Base-by-base conservation (phyloP, 495 filamentous ascomycete genomes). In the Delitschia confertaspora region DNA sequence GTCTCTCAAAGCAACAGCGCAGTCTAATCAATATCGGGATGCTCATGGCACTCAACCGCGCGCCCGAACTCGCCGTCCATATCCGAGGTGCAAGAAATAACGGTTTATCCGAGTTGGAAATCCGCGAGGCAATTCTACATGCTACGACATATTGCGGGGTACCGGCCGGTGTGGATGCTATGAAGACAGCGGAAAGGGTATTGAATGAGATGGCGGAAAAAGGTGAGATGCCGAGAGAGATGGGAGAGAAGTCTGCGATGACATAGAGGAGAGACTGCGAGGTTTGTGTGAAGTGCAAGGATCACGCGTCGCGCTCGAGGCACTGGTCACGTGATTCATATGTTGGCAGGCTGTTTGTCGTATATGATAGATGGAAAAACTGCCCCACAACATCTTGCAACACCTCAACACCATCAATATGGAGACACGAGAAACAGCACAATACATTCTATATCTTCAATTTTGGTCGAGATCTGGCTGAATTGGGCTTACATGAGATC, bases 91-190 rank as follows among this genome's bases (percentile, higher is more conserved):
- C 74, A 0, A 53, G 72, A 23, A 69, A 68, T 40, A 78, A 78
- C 42, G 74, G 74, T 5, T 54, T 72, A n/a, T 65, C 62, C 3
- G 70, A 72, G 51, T 25, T 68, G 21, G 74, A 79, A 58, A 73
- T 79, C 31, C 43, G 70, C 13, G 75, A 78, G 61, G 66, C 68
- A 14, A 57, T 74, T 9, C 45, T 75, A 19, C 71, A 78, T 43
- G 67, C 68, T 11, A 67, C 69, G 4, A 67, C 65, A n/a, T 78
- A 77, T 53, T 74, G 71, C 53, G 75, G 74, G 8, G 60, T 74
- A 14, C 75, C 75, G 7, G 72, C 73, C 7, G 72, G 72, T n/a
- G 60, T 76, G 26, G 70, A 78, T 37, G 74, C 63, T 6, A 69
- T 64, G 42, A 57, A 56, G 39, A 57, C 56, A n/a, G 60, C 58